Evolutionary conservation across 2,329 filamentous ascomycete species (phyloP).

Genomic region (Geosmithia flava): DNA sequence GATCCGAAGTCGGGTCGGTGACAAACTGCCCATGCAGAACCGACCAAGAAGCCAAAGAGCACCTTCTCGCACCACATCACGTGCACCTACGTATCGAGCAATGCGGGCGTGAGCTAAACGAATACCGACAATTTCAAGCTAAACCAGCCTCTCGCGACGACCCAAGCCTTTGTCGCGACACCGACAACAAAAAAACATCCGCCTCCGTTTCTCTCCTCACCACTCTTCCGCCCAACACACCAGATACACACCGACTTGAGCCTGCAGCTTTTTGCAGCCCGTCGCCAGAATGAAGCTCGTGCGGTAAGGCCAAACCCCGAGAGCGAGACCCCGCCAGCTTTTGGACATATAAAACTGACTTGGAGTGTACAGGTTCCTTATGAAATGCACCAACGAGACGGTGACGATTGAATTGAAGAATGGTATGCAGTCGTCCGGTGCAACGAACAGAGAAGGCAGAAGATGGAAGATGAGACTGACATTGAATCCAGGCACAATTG

Average conservation of each 20-base stretch:
- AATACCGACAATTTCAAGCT: constrained; percentile 2
- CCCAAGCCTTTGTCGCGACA: background rate
- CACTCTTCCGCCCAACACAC: background rate
- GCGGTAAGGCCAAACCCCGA: constrained; percentile 48
- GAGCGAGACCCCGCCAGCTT: background rate
- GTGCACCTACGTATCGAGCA: background rate
- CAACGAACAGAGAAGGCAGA: background rate
- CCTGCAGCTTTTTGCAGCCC: background rate
- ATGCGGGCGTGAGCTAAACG: background rate
- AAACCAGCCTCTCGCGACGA: background rate
- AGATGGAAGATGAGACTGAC: no score
- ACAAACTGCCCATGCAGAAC: no score
- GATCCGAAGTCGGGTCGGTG: no score
- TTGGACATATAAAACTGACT: background rate
- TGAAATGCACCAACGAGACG: constrained; percentile 99
- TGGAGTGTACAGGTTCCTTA: constrained; percentile 62
- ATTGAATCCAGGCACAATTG: constrained; percentile 61
- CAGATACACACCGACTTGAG: background rate
- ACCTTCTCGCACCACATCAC: background rate
- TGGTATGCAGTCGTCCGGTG: constrained; percentile 39
- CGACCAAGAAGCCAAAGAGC: background rate
- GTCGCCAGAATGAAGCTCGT: constrained; percentile 81
- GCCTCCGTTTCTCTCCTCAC: background rate
- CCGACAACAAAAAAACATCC: background rate
- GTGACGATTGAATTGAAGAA: constrained; percentile 98